Percentiles rank a stretch among this genome's conserved stretches.
phyloP scores from a whole-genome alignment of 2,329 filamentous ascomycete genomes.

The Mariannaea sp. region DNA sequence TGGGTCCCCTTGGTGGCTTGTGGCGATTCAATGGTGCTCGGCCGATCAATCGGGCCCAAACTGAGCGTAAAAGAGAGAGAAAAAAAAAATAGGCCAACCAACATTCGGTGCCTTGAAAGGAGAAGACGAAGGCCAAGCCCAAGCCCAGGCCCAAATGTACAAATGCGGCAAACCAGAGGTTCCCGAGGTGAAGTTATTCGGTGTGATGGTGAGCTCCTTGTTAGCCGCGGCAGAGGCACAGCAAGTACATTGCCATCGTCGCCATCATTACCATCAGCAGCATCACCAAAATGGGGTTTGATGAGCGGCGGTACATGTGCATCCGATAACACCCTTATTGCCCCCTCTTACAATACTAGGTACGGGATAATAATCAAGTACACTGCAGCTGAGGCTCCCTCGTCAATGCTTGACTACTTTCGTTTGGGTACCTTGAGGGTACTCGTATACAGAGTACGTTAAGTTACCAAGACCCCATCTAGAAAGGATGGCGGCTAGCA shows the following conservation, averaged over 20 bases:
- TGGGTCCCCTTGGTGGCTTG: constrained; percentile 6
- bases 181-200: not conserved
- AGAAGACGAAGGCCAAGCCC: not conserved
- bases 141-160: not conserved
- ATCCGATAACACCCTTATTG: no score
- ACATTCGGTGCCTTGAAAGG: not conserved
- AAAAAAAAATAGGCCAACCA: not conserved
- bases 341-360: no score
- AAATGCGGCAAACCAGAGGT: constrained; percentile 3
- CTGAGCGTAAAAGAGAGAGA: constrained; percentile 3
- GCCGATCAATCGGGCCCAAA: not conserved
- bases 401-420: no score
- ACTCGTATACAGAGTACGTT: not conserved
- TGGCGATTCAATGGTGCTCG: constrained; percentile 4
- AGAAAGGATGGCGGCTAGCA: not conserved
- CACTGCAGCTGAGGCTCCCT: no score
- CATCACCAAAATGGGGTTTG: no score
- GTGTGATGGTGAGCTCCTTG: not conserved
- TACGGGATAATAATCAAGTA: no score
- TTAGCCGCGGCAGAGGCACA: constrained; percentile 13
- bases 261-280: no score
- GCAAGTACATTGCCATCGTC: no score
- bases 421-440: no score
- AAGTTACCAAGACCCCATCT: not conserved
- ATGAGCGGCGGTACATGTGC: no score